phyloP scores from a whole-genome alignment of 306 rosid genomes.

The Quercus suber region DNA sequence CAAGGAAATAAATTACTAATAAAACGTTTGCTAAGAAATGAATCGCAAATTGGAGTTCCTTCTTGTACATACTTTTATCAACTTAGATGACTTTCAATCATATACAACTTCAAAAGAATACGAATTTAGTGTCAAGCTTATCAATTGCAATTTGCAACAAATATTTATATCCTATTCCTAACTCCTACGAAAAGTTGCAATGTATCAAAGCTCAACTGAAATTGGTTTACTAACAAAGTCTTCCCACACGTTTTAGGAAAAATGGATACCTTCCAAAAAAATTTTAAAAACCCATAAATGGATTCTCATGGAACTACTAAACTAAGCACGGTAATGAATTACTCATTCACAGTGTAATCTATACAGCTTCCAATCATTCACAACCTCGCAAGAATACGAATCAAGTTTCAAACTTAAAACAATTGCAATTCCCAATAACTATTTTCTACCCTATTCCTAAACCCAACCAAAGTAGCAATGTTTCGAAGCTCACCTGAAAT shows the following conservation, averaged over 20 bases:
- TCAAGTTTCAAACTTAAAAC: not conserved
- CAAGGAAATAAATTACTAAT: too few relatives aligned
- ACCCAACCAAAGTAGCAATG: not conserved
- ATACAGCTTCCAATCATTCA: too few relatives aligned
- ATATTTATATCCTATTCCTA: not conserved
- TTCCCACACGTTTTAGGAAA: conserved; percentile 72
- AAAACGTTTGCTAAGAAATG: too few relatives aligned
- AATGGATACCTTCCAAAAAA: too few relatives aligned
- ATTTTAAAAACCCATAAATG: not conserved
- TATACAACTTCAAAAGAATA: not conserved
- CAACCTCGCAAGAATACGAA: not conserved
- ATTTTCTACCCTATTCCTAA: not conserved
- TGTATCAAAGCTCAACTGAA: conserved; percentile 52
- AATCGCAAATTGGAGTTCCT: too few relatives aligned
- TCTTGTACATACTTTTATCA: too few relatives aligned
- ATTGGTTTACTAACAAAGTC: conserved; percentile 75
- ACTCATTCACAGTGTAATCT: too few relatives aligned
- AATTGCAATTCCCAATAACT: not conserved
- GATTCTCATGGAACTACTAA: not conserved
- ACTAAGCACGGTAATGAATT: too few relatives aligned
- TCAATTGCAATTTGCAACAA: not conserved
- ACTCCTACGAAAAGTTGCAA: not conserved
- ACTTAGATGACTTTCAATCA: too few relatives aligned
- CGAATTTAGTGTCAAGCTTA: not conserved
- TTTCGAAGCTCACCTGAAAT: conserved; percentile 62